These are phyloP conservation scores for Pseudozyma tsukubaensis DNA, from an alignment of 1,284 basidiomycete genomes.

Conservation along the genomic window DNA sequence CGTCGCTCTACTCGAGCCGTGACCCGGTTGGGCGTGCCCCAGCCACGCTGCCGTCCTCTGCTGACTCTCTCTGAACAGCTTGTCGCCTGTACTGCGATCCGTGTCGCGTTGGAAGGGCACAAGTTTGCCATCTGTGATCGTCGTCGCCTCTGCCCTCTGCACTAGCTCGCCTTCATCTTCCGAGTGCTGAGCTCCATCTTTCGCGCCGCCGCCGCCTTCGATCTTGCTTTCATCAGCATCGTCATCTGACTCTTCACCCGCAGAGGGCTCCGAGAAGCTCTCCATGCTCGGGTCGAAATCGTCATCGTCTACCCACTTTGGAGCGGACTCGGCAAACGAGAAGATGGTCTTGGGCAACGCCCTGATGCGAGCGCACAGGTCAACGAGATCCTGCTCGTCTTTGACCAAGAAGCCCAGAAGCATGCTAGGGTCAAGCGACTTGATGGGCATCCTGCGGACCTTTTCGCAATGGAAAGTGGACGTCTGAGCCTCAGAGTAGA, in stretches of 20 bases:
- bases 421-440: slow-evolving; percentile 95
- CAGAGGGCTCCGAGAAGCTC: slow-evolving; percentile 55
- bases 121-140: background rate
- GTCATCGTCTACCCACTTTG: slow-evolving; percentile 82
- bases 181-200: background rate
- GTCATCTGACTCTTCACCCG: slow-evolving; percentile 28
- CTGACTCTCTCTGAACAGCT: slow-evolving; percentile 23
- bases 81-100: slow-evolving; percentile 4
- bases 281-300: slow-evolving; percentile 79
- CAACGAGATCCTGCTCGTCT: slow-evolving; percentile 84
- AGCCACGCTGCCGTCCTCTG: slow-evolving; percentile 44
- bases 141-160: background rate
- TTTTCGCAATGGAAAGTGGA: slow-evolving; percentile 93
- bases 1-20: background rate
- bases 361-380: slow-evolving; percentile 76
- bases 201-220: background rate
- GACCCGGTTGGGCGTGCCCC: slow-evolving; percentile 15
- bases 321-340: slow-evolving; percentile 77
- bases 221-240: slow-evolving; percentile 14
- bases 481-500: slow-evolving; percentile 77
- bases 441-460: slow-evolving; percentile 90
- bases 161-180: background rate
- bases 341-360: slow-evolving; percentile 66
- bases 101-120: background rate
- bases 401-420: slow-evolving; percentile 88